Base-by-base conservation (phyloP, 768 basidiomycete species). In the Leccinum subgranulosum region DNA sequence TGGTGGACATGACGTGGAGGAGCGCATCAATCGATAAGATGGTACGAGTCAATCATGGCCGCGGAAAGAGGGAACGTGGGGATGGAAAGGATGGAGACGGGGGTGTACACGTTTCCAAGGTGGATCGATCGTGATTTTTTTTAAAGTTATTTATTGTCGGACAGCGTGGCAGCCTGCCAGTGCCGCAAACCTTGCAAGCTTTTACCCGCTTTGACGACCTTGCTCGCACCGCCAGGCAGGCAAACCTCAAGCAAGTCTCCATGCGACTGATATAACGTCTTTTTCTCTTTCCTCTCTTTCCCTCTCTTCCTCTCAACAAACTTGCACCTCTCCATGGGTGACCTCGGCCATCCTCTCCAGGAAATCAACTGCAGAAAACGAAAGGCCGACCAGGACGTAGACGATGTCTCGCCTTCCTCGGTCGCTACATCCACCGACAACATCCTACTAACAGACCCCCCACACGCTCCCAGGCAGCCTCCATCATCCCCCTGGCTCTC, bases 281-380 rank as follows among this genome's bases (percentile, higher is more conserved):
- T n/a, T 43, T 43, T 19, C n/a, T 43, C 36, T 39, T 39, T 39
- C 17, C 47, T 58, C 54, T 53, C 51, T 56, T 46, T 7, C 62
- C 56, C 57, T 34, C 33, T 36, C 54, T 51, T 64, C 58, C 31
- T 33, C 31, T 6, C 47, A 49, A 63, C 66, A 6, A 33, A 23
- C 23, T 23, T 23, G 3, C 23, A 23, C 23, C n/a, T 64, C 65
- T 66, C 59, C 59, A 87, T 88, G 85, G 84, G 86, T 75, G 79
- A 85, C 77, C 77, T 84, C 61, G 78, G 81, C 64, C 81, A 84
- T 60, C 75, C 79, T 55, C 71, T 74, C 62, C 79, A 80, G 58
- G 64, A 79, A 74, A 51, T 69, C 54, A 73, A 80, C 79, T 77
- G 78, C 68, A 80, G 84, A 68, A 90, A 90, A 73, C 84, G 88